These are phyloP conservation scores for Suhomyces bolitotheri DNA, from an alignment of 1,139 yeast species.

Conservation along the genomic window DNA sequence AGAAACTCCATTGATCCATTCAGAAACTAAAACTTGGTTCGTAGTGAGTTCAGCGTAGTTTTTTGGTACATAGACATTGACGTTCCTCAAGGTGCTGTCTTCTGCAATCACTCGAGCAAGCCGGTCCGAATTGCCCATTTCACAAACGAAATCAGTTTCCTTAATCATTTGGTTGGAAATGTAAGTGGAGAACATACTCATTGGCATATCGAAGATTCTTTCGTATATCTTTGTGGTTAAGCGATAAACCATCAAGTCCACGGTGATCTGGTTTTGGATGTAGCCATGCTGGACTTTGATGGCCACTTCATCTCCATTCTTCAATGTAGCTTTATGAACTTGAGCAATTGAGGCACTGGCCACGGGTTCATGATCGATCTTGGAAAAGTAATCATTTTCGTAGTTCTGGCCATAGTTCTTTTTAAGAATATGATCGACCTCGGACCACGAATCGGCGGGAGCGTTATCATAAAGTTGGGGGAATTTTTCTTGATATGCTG, in stretches of 20 bases:
- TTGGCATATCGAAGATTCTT: constrained; percentile 62
- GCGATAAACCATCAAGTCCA: constrained; percentile 61
- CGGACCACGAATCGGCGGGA: constrained; percentile 63
- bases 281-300: constrained; percentile 69
- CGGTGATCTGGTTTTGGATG: constrained; percentile 54
- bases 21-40: constrained; percentile 57
- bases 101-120: constrained; percentile 22
- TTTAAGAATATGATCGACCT: constrained; percentile 47
- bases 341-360: constrained; percentile 79
- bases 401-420: constrained; percentile 49
- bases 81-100: constrained; percentile 25
- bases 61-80: constrained; percentile 49
- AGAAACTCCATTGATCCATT: constrained; percentile 76
- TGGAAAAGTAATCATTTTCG: constrained; percentile 44
- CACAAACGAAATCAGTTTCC: constrained; percentile 64
- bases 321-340: constrained; percentile 59
- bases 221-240: constrained; percentile 56
- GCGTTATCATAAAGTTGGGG: constrained; percentile 66
- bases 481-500: constrained; percentile 57
- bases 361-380: constrained; percentile 53
- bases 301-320: constrained; percentile 59
- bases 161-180: constrained; percentile 56
- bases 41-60: constrained; percentile 49
- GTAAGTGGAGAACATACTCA: constrained; percentile 56
- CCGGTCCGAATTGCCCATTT: constrained; percentile 50